Evolutionary conservation across 2,329 filamentous ascomycete species (phyloP).

Genomic region (Podosphaera leucotricha): DNA sequence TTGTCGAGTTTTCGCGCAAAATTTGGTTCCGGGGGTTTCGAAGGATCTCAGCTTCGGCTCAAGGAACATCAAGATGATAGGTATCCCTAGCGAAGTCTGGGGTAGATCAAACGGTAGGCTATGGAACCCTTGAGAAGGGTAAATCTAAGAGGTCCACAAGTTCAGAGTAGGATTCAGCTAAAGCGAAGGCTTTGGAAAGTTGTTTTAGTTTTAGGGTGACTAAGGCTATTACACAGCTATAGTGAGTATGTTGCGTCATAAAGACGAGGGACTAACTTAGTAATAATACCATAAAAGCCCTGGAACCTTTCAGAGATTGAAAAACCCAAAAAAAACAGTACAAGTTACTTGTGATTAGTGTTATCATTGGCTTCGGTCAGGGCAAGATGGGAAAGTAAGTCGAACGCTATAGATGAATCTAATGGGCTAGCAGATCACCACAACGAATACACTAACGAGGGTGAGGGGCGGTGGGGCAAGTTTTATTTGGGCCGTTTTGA

Average conservation of each 20-base stretch:
- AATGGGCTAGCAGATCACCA: background rate
- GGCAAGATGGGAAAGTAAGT: background rate
- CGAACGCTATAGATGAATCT: background rate
- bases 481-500: constrained; percentile 1
- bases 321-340: background rate
- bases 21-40: background rate
- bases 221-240: background rate
- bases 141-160: background rate
- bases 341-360: background rate
- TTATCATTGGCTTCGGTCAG: background rate
- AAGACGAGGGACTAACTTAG: background rate
- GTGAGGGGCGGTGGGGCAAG: background rate
- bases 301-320: background rate
- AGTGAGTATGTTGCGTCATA: background rate
- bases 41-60: background rate
- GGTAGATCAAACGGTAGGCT: background rate
- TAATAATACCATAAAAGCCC: background rate
- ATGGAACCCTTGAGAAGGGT: background rate
- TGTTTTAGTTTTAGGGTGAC: background rate
- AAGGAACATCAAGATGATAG: background rate
- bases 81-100: background rate
- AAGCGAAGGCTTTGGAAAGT: background rate
- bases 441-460: background rate
- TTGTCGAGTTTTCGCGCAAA: constrained; percentile 1
- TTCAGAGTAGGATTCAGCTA: background rate